Percentiles rank a stretch among this genome's conserved stretches.
Evolutionary conservation across 208 protist genomes (phyloP).

Genomic region (Porcisia deanei): DNA sequence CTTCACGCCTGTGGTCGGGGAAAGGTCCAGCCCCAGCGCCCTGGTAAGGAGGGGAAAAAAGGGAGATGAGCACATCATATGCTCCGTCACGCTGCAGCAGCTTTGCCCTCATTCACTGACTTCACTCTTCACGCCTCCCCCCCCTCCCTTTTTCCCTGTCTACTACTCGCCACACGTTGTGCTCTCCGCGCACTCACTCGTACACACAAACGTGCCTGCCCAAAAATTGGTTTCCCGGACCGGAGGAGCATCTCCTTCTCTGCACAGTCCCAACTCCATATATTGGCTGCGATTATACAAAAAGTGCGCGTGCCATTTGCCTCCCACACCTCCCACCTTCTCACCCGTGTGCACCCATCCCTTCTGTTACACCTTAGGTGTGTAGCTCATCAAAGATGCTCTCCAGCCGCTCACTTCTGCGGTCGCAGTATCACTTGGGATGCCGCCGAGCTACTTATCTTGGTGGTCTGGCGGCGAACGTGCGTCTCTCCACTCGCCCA

Average conservation of each 20-base stretch:
- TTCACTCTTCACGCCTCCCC: neutral
- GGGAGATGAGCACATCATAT: too few species aligned
- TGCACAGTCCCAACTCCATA: neutral
- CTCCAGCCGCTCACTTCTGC: constrained; percentile 27
- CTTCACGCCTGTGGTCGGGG: neutral
- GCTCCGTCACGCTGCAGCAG: neutral
- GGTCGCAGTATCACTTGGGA: constrained; percentile 21
- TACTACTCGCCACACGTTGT: neutral
- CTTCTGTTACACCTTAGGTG: too few species aligned
- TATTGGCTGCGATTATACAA: neutral
- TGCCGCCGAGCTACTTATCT: constrained; percentile 20
- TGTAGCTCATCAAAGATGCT: constrained; percentile 24
- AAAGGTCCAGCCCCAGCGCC: neutral
- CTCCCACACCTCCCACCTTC: neutral
- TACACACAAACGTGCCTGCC: neutral
- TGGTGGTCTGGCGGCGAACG: constrained; percentile 12
- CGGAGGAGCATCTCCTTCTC: constrained; percentile 5
- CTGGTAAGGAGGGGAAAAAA: neutral
- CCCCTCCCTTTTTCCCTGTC: neutral
- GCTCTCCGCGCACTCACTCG: neutral
- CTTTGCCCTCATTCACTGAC: neutral
- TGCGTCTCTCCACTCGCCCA: constrained; percentile 12
- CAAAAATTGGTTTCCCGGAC: neutral
- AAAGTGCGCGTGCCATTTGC: neutral
- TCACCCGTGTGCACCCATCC: neutral